Base-by-base conservation (phyloP, 2,329 filamentous ascomycete genomes). In the Apiospora phragmitis region DNA sequence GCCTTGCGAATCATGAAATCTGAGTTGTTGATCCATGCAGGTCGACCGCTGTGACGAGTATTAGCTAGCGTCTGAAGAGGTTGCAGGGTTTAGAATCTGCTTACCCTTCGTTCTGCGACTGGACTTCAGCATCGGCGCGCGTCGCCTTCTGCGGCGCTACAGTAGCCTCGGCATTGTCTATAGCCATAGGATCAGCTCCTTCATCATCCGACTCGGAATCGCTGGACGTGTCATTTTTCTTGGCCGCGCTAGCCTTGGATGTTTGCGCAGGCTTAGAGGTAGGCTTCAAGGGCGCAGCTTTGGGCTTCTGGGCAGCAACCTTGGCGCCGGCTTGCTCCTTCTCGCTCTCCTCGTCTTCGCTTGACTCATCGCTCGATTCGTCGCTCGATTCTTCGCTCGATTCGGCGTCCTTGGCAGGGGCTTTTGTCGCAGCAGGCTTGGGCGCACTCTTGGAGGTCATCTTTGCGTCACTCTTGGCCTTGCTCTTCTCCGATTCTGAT, bases 1-100 rank as follows among this genome's bases (percentile, higher is more conserved):
- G 84, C 84, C 73, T 87, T 87, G 70, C 87, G 86, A 68, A 90
- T 80, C 71, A 84, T 82, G 73, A 90, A 89, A 70, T 88, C 85
- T 7, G 85, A 88, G 16, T 82, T 82, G 45, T 88, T 80, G 43
- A 87, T 65, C 85, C 84, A 79, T 78, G 75, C 70, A 81, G 81
- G 73, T 66, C 72, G 73, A 38, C 74, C 72, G 66, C 77, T 81
- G 68, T 67, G 70, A 65, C 65, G 38, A 21, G 26, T 26, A n/a
- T 49, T 42, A 67, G 42, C 51, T 29, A 24, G n/a, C 24, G 18
- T 16, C 16, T 11, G 21, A 12, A 7, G 11, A 24, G n/a, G 21
- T 21, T 38, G 24, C 6, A 12, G 16, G 29, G 32, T 43, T 14
- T 7, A 14, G 9, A 35, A 47, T 35, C 21, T 29, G 38, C 42